A percentile compares a stretch with the other conserved stretches of the same genome.
phyloP scores from a whole-genome alignment of 495 filamentous ascomycete genomes.

The Neurospora sp. region DNA sequence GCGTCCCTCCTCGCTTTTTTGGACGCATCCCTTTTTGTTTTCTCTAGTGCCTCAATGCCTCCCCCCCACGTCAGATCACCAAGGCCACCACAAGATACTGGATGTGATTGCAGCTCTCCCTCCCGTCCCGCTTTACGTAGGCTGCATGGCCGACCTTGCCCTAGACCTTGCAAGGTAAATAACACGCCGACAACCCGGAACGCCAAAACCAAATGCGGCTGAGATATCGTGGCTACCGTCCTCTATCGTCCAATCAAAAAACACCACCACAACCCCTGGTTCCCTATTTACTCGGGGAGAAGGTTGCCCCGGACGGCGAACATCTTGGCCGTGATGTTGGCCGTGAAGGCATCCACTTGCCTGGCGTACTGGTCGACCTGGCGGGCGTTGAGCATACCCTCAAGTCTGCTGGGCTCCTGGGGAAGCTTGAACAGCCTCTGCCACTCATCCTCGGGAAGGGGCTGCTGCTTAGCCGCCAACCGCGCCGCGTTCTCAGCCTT shows the following conservation, averaged over 20 bases:
- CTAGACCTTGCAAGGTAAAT: constrained; percentile 14
- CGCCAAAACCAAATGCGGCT: constrained; percentile 24
- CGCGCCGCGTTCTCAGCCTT: constrained; percentile 87
- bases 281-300: constrained; percentile 34
- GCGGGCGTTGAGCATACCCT: constrained; percentile 82
- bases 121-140: constrained; percentile 3
- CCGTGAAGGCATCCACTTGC: constrained; percentile 95
- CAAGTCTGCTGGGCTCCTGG: constrained; percentile 81
- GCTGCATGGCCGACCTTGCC: constrained; percentile 4
- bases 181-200: constrained; percentile 18
- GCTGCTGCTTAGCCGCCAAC: constrained; percentile 73
- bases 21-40: neutral
- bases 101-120: neutral
- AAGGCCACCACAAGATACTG: neutral
- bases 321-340: constrained; percentile 89
- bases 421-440: constrained; percentile 95
- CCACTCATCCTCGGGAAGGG: constrained; percentile 95
- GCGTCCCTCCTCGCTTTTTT: neutral
- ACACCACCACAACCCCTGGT: constrained; percentile 2
- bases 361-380: constrained; percentile 98
- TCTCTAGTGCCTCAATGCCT: neutral
- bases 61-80: neutral
- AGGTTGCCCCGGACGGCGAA: constrained; percentile 80
- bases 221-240: constrained; percentile 8
- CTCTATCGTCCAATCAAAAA: constrained; percentile 5